phyloP scores from a whole-genome alignment of 208 protist genomes.

The Trichomonas vaginalis region DNA sequence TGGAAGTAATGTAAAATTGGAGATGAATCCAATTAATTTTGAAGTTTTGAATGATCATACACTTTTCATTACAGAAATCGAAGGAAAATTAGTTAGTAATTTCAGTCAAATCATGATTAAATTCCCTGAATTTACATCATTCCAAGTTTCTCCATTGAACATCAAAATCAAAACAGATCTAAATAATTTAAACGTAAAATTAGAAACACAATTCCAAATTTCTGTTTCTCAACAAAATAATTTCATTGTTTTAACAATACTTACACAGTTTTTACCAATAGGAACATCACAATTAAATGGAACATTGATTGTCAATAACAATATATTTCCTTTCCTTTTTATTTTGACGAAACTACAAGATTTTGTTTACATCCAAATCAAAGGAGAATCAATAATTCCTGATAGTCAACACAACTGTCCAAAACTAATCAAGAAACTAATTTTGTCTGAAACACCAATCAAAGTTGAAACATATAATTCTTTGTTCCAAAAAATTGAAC shows the following conservation, averaged over 20 bases:
- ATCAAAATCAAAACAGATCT: background rate
- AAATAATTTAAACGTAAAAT: background rate
- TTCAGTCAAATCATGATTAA: background rate
- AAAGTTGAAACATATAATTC: background rate
- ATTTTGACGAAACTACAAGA: background rate
- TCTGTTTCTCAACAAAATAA: background rate
- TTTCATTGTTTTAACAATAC: background rate
- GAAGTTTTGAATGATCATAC: background rate
- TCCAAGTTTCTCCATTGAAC: background rate
- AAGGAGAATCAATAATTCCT: background rate
- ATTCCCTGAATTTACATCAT: background rate
- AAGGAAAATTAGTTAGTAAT: background rate
- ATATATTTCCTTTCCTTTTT: background rate
- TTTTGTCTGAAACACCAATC: background rate
- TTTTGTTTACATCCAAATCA: background rate
- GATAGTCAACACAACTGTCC: background rate
- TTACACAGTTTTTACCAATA: background rate
- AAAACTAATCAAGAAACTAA: background rate
- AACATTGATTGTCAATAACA: background rate
- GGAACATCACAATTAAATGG: background rate
- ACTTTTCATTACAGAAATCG: background rate
- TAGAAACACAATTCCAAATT: background rate
- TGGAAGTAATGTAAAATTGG: no score
- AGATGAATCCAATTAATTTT: background rate
- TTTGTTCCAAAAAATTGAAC: background rate